Conservation (phyloP, 1,139 yeast species). For the Diutina ranongensis region DNA sequence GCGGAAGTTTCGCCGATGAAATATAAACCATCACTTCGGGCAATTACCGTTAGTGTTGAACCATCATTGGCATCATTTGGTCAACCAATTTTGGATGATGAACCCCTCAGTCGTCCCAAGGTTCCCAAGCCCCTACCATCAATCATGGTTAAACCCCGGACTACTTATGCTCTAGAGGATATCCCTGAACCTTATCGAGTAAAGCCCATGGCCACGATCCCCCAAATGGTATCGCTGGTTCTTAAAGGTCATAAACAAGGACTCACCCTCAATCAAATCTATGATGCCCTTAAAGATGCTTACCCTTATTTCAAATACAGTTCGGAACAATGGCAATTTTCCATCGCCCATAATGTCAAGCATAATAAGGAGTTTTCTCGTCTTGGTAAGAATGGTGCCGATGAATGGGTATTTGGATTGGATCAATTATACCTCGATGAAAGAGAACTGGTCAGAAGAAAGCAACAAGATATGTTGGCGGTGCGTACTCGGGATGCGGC, state of each 20-base stretch:
- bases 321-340: constrained; percentile 96
- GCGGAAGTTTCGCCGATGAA: constrained; percentile 3
- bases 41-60: constrained; percentile 1
- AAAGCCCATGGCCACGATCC: constrained; percentile 74
- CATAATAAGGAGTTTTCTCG: constrained; percentile 76
- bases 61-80: background rate
- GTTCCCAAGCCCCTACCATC: constrained; percentile 26
- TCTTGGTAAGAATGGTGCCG: constrained; percentile 50
- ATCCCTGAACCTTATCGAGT: constrained; percentile 78
- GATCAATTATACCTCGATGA: constrained; percentile 79
- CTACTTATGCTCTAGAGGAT: constrained; percentile 56
- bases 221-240: constrained; percentile 70
- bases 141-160: constrained; percentile 29
- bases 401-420: constrained; percentile 85
- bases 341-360: constrained; percentile 80
- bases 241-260: constrained; percentile 49
- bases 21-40: constrained; percentile 2
- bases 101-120: constrained; percentile 32
- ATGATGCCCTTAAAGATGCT: constrained; percentile 72
- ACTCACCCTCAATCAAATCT: constrained; percentile 74
- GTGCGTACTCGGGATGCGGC: constrained; percentile 44
- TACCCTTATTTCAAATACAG: constrained; percentile 90
- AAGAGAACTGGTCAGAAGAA: constrained; percentile 62
- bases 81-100: constrained; percentile 11
- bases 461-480: constrained; percentile 52